Conservation (phyloP, 1,284 basidiomycete species). For the Sutorius eximius region DNA sequence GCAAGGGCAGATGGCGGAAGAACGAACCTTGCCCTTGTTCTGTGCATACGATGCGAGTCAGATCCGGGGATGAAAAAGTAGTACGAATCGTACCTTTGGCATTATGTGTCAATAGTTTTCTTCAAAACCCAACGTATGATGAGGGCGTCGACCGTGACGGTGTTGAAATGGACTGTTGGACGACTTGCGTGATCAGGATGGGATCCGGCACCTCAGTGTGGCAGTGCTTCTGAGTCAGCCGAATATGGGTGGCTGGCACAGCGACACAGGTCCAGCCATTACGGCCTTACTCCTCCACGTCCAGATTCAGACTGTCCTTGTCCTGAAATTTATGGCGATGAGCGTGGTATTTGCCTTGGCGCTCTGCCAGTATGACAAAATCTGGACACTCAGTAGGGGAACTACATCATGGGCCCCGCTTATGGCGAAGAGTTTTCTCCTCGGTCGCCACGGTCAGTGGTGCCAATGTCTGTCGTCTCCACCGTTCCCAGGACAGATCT, state of each 20-base stretch:
- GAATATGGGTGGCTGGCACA: neutral
- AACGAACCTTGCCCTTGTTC: slow-evolving; percentile 80
- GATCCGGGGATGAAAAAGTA: neutral
- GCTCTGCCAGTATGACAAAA: neutral
- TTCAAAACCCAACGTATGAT: neutral
- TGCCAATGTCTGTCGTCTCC: neutral
- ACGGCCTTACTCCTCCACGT: neutral
- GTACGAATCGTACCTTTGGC: slow-evolving; percentile 24
- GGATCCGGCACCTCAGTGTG: neutral
- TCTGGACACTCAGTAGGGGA: neutral
- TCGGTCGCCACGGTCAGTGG: neutral
- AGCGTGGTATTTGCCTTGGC: neutral
- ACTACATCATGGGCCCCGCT: neutral
- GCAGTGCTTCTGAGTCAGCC: slow-evolving; percentile 14
- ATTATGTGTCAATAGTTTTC: slow-evolving; percentile 10
- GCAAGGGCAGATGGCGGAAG: neutral
- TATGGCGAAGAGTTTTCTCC: neutral
- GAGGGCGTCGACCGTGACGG: slow-evolving; percentile 1
- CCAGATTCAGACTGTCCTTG: neutral
- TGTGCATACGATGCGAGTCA: slow-evolving; percentile 33
- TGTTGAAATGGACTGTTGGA: neutral
- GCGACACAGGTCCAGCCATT: neutral
- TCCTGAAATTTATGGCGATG: neutral
- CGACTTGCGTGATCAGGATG: slow-evolving; percentile 1
- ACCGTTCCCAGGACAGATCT: neutral